Percentiles rank a stretch among this genome's conserved stretches.
phyloP scores from a whole-genome alignment of 345 rosid genomes.

The Eutrema yunnanense region DNA sequence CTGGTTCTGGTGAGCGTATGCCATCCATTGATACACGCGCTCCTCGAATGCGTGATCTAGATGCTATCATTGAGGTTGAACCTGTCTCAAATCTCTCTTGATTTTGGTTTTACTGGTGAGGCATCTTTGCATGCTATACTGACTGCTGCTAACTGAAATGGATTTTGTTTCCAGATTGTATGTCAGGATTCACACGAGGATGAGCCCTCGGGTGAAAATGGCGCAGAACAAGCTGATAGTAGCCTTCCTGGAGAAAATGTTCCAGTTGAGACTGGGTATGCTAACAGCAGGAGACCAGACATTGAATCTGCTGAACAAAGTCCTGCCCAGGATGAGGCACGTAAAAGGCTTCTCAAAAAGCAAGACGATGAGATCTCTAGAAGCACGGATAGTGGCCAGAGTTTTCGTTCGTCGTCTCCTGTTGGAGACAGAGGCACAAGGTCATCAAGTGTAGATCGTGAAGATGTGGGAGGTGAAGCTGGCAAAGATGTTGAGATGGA shows the following conservation, averaged over 20 bases:
- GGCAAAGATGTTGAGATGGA: slow-evolving; percentile 50
- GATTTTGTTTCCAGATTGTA: slow-evolving; percentile 61
- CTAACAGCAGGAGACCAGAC: slow-evolving; percentile 29
- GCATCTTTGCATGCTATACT: slow-evolving; percentile 14
- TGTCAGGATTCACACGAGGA: slow-evolving; percentile 53
- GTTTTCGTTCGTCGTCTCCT: slow-evolving; percentile 41
- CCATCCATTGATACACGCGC: slow-evolving; percentile 88
- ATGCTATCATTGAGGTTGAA: slow-evolving; percentile 90
- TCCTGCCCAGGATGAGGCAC: slow-evolving; percentile 41
- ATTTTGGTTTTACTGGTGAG: background rate
- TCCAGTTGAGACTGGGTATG: slow-evolving; percentile 35
- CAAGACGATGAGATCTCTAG: slow-evolving; percentile 51
- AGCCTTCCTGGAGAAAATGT: slow-evolving; percentile 40
- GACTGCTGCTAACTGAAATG: slow-evolving; percentile 27
- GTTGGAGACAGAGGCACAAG: slow-evolving; percentile 35
- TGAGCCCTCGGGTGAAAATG: slow-evolving; percentile 27
- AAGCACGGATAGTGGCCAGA: slow-evolving; percentile 50
- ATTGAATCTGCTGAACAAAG: slow-evolving; percentile 40
- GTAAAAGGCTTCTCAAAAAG: slow-evolving; percentile 34
- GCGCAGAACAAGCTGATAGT: slow-evolving; percentile 32
- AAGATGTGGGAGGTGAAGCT: slow-evolving; percentile 43
- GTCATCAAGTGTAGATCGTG: slow-evolving; percentile 50
- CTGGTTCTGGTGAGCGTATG: slow-evolving; percentile 80
- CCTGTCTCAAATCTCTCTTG: slow-evolving; percentile 12
- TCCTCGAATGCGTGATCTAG: slow-evolving; percentile 85